These are phyloP conservation scores for Entomortierella chlamydospora DNA, from an alignment of 192 early-diverging fungal genomes.

Conservation along the genomic window DNA sequence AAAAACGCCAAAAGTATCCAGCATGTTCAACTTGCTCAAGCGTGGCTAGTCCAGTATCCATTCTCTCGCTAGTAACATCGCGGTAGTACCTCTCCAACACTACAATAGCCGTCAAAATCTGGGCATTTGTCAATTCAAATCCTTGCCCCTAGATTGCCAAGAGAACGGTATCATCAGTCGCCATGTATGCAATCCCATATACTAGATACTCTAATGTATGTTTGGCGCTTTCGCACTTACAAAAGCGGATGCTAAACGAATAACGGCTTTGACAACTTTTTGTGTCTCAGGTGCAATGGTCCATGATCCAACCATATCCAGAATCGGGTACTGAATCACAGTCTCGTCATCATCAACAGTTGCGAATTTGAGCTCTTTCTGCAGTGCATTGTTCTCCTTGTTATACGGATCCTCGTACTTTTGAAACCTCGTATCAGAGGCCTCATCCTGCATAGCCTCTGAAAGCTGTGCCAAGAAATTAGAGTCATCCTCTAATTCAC, in stretches of 20 bases:
- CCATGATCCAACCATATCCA: constrained; percentile 53
- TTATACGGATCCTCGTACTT: constrained; percentile 54
- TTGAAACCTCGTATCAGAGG: constrained; percentile 53
- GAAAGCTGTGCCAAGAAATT: constrained; percentile 46
- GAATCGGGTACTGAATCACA: constrained; percentile 38
- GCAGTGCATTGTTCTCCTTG: constrained; percentile 18
- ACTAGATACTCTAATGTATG: background rate
- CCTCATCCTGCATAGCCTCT: constrained; percentile 45
- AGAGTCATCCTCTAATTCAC: constrained; percentile 19
- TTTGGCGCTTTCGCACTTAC: constrained; percentile 26
- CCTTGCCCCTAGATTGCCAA: constrained; percentile 68
- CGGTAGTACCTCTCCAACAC: constrained; percentile 75
- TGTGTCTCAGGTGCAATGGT: constrained; percentile 64
- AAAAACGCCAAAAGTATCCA: constrained; percentile 61
- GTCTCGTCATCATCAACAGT: constrained; percentile 37
- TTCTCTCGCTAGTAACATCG: constrained; percentile 55
- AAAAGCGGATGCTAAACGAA: constrained; percentile 61
- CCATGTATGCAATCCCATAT: background rate
- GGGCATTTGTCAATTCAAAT: constrained; percentile 73
- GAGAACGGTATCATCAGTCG: background rate
- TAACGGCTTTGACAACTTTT: constrained; percentile 62
- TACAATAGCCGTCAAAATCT: constrained; percentile 71
- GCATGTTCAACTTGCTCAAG: constrained; percentile 55
- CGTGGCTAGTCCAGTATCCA: constrained; percentile 55
- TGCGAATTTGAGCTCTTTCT: constrained; percentile 35